Conservation (phyloP, 2,329 filamentous ascomycete genomes). For the Paraphaeosphaeria minitans region DNA sequence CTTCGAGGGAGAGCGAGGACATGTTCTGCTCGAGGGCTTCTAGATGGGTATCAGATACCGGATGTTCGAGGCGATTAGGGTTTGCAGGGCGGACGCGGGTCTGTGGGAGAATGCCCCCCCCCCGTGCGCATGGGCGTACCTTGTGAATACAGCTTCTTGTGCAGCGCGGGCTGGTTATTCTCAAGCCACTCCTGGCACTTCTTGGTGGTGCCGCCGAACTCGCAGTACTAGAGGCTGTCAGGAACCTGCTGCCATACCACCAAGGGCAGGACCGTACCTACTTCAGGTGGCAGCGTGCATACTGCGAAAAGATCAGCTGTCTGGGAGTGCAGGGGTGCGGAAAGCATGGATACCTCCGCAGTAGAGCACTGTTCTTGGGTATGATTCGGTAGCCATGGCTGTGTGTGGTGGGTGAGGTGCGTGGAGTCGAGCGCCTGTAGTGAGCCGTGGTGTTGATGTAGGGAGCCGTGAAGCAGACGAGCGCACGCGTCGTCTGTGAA, state of each 20-base stretch:
- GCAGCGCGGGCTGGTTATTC: slow-evolving; percentile 73
- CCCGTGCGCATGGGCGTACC: slow-evolving; percentile 58
- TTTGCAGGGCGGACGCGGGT: neutral
- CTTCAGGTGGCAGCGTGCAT: slow-evolving; percentile 70
- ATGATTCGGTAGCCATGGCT: slow-evolving; percentile 44
- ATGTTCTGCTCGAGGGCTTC: slow-evolving; percentile 80
- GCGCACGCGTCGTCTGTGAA: slow-evolving; percentile 17
- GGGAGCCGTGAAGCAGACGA: slow-evolving; percentile 1
- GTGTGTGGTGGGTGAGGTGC: neutral
- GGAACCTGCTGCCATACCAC: neutral
- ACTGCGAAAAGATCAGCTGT: slow-evolving; percentile 51
- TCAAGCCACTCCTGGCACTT: slow-evolving; percentile 98
- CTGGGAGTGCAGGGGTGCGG: neutral
- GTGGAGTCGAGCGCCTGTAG: neutral
- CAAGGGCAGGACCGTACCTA: slow-evolving; percentile 53
- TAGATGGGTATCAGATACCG: slow-evolving; percentile 12
- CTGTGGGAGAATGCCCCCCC: neutral
- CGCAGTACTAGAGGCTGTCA: slow-evolving; percentile 76
- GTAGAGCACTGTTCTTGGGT: slow-evolving; percentile 62
- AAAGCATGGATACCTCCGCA: slow-evolving; percentile 57
- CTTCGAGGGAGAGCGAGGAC: slow-evolving; percentile 83
- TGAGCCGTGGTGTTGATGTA: slow-evolving; percentile 10
- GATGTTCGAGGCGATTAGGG: neutral
- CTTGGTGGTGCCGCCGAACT: slow-evolving; percentile 94
- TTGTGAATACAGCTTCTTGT: slow-evolving; percentile 81